These are phyloP conservation scores for Mesotaenium endlicherianum DNA, from an alignment of 139 green algal species.

Conservation along the genomic window DNA sequence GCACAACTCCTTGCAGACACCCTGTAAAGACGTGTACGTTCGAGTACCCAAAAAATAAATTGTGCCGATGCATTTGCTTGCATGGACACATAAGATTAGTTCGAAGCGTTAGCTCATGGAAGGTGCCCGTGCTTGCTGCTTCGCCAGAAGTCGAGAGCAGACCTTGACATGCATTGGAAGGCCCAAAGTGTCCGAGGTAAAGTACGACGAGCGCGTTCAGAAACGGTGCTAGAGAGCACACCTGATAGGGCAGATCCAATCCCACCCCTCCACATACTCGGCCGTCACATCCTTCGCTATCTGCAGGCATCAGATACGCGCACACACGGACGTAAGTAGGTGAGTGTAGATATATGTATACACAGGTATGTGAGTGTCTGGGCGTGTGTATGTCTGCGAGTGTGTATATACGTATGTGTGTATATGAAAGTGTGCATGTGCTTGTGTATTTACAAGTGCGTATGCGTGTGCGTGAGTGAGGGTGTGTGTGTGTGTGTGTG, in stretches of 20 bases:
- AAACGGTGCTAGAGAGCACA: conserved; percentile 12
- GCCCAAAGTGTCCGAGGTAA: neutral
- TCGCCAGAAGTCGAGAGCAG: too few species aligned
- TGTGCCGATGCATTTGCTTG: neutral
- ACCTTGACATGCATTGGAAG: too few species aligned
- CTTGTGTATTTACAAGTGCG: neutral
- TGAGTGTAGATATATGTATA: too few species aligned
- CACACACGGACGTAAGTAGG: too few species aligned
- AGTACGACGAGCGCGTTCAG: neutral
- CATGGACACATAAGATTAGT: neutral
- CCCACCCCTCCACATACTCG: conserved; percentile 57
- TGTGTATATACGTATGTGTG: neutral
- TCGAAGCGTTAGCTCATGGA: too few species aligned
- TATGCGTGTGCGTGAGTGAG: neutral
- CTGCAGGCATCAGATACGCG: too few species aligned
- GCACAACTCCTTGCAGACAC: too few species aligned
- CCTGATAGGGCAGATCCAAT: conserved; percentile 53
- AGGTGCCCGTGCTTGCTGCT: too few species aligned
- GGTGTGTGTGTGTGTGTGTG: neutral
- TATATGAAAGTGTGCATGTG: neutral
- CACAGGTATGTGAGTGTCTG: too few species aligned
- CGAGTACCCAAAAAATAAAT: too few species aligned
- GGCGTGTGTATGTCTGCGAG: neutral
- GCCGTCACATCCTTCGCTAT: conserved; percentile 55
- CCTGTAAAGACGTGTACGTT: too few species aligned